These are phyloP conservation scores for Zasmidium angulare DNA, from an alignment of 2,329 filamentous ascomycete species.

Conservation along the genomic window DNA sequence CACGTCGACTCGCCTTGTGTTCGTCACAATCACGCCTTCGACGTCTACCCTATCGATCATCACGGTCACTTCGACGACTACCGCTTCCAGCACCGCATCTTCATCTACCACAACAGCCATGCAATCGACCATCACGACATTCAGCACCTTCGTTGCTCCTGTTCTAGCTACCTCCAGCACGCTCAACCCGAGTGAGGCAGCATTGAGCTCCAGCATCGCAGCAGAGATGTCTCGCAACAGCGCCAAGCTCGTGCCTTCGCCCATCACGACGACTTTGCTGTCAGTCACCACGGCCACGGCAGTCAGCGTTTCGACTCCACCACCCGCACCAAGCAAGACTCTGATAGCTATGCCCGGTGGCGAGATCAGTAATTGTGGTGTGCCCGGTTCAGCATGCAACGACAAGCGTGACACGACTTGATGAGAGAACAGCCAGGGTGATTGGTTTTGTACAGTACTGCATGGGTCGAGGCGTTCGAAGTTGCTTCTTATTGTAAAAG, in stretches of 20 bases:
- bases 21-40: background rate
- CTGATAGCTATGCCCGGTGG: background rate
- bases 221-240: background rate
- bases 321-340: background rate
- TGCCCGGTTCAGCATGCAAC: background rate
- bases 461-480: too few species aligned
- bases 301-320: background rate
- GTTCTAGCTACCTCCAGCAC: background rate
- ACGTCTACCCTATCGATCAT: constrained; percentile 1
- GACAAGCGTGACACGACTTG: background rate
- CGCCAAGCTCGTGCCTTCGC: background rate
- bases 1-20: constrained; percentile 1
- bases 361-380: background rate
- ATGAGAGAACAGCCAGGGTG: background rate
- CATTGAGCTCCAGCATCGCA: background rate
- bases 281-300: background rate
- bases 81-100: background rate
- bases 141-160: background rate
- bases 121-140: background rate
- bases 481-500: too few species aligned
- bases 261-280: background rate
- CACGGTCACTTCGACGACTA: constrained; percentile 6
- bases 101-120: constrained; percentile 2
- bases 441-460: background rate
- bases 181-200: background rate